Conservation (phyloP, 2,329 filamentous ascomycete genomes). For the Zymoseptoria passerinii region DNA sequence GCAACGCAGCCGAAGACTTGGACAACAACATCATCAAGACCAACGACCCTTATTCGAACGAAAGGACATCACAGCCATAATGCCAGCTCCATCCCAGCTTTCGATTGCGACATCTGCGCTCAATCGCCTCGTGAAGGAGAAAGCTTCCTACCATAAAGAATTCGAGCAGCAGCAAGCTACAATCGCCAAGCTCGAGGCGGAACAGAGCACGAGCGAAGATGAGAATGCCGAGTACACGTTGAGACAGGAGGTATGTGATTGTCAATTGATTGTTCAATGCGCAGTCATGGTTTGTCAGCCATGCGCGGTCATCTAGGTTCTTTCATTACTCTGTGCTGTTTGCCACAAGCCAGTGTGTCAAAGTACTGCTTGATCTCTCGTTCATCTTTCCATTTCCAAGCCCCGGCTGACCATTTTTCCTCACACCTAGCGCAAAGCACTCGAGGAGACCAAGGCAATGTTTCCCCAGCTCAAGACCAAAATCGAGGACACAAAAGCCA, state of each 20-base stretch:
- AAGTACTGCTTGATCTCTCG: background rate
- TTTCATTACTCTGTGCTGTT: background rate
- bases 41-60: background rate
- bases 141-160: constrained; percentile 83
- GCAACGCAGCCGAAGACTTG: background rate
- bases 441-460: constrained; percentile 81
- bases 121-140: constrained; percentile 80
- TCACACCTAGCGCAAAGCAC: constrained; percentile 56
- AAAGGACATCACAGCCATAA: constrained; percentile 32
- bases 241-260: constrained; percentile 68
- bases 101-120: constrained; percentile 73
- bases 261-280: background rate
- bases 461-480: constrained; percentile 64
- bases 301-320: background rate
- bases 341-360: background rate
- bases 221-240: constrained; percentile 70
- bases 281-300: background rate
- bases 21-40: constrained; percentile 1
- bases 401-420: constrained; percentile 6
- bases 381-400: background rate
- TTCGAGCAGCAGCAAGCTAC: constrained; percentile 64
- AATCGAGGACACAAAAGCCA: constrained; percentile 62
- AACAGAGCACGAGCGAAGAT: constrained; percentile 40
- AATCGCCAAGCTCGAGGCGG: constrained; percentile 57
- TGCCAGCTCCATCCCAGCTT: constrained; percentile 71